Evolutionary conservation across 2,329 filamentous ascomycete species (phyloP).

Genomic region (Botrytis byssoidea): DNA sequence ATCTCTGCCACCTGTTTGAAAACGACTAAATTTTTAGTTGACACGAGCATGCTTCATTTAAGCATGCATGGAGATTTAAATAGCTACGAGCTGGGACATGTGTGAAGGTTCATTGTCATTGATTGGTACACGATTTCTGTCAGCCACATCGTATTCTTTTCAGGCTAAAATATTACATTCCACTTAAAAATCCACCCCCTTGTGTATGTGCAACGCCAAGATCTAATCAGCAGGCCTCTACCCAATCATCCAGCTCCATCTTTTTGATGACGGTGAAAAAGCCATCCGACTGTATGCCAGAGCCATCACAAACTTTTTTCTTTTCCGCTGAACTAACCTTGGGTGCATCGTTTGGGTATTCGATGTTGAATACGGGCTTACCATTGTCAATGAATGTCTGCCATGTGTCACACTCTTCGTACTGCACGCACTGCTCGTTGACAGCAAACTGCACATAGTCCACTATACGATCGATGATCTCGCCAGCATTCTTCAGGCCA

Average conservation of each 20-base stretch:
- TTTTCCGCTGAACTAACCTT: slow-evolving; percentile 12
- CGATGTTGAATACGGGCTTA: slow-evolving; percentile 72
- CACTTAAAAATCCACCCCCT: not conserved
- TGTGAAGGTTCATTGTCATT: not conserved
- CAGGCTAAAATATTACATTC: not conserved
- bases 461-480: slow-evolving; percentile 43
- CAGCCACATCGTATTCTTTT: slow-evolving; percentile 17
- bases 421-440: slow-evolving; percentile 66
- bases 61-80: not conserved
- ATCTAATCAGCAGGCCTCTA: slow-evolving; percentile 14
- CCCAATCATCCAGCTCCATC: slow-evolving; percentile 26
- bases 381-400: slow-evolving; percentile 55
- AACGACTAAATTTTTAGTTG: not conserved
- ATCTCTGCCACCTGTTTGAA: not conserved
- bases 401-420: slow-evolving; percentile 59
- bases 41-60: not conserved
- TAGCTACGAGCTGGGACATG: not conserved
- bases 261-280: slow-evolving; percentile 28
- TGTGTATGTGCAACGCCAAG: not conserved
- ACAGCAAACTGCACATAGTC: slow-evolving; percentile 24
- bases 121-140: slow-evolving; percentile 10
- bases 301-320: slow-evolving; percentile 14
- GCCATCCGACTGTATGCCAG: slow-evolving; percentile 1
- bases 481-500: slow-evolving; percentile 67
- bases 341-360: slow-evolving; percentile 54